A percentile compares a stretch with the other conserved stretches of the same genome.
Conservation (phyloP, 1,284 basidiomycete species). For the Takashimella koratensis region DNA sequence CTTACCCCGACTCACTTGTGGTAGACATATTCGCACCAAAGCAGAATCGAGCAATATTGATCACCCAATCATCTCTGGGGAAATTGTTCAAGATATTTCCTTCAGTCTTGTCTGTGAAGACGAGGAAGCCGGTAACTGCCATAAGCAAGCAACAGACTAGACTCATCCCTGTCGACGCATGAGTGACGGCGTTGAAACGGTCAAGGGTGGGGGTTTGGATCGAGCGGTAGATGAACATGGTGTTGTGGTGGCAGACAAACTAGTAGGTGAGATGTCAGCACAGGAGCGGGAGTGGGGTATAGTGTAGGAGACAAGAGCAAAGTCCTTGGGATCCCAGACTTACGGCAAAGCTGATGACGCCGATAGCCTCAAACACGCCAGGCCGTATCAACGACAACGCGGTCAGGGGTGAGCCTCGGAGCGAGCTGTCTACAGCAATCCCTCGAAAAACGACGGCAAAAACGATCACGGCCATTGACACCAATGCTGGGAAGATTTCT, state of each 20-base stretch:
- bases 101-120: conserved; percentile 91
- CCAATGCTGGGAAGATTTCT: conserved; percentile 56
- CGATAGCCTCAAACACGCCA: conserved; percentile 84
- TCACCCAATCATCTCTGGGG: conserved; percentile 67
- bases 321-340: too few species aligned
- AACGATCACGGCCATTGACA: conserved; percentile 95
- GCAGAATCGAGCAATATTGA: conserved; percentile 90
- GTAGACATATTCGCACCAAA: conserved; percentile 99
- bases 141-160: conserved; percentile 77
- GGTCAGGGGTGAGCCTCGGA: conserved; percentile 63
- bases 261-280: conserved; percentile 18
- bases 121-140: conserved; percentile 83
- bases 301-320: too few species aligned
- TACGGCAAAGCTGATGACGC: conserved; percentile 86
- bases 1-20: conserved; percentile 56
- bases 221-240: conserved; percentile 89
- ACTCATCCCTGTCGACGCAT: conserved; percentile 79
- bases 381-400: conserved; percentile 68
- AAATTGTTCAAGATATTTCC: conserved; percentile 96
- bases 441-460: conserved; percentile 80
- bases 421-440: conserved; percentile 68
- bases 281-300: too few species aligned
- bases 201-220: conserved; percentile 80
- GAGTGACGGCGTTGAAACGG: conserved; percentile 88
- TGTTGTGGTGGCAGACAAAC: conserved; percentile 85